These are phyloP conservation scores for Rostrohypoxylon terebratum DNA, from an alignment of 495 filamentous ascomycete genomes.

Conservation along the genomic window DNA sequence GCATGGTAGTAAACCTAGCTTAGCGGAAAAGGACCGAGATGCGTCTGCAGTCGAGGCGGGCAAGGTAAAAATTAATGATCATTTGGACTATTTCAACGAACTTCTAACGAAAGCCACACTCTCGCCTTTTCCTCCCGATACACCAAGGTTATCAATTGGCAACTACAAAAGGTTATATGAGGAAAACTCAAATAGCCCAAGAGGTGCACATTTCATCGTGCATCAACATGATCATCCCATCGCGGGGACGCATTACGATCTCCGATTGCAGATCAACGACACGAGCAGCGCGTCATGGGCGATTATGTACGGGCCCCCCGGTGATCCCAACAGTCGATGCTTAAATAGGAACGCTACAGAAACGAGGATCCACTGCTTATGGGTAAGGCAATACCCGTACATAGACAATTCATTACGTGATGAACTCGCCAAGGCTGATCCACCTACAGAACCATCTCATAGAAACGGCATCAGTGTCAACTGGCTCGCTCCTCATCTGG, in stretches of 20 bases:
- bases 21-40: constrained; percentile 11
- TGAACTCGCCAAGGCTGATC: neutral
- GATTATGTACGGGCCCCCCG: constrained; percentile 74
- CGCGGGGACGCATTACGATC: constrained; percentile 72
- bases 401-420: neutral
- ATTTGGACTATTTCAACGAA: constrained; percentile 63
- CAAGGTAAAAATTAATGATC: constrained; percentile 61
- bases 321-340: constrained; percentile 69
- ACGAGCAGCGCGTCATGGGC: constrained; percentile 73
- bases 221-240: constrained; percentile 79
- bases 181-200: constrained; percentile 56
- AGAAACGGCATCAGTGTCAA: constrained; percentile 69
- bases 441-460: constrained; percentile 70
- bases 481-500: constrained; percentile 76
- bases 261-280: constrained; percentile 73
- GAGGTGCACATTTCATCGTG: constrained; percentile 71
- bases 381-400: constrained; percentile 59
- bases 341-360: constrained; percentile 73
- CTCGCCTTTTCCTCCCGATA: constrained; percentile 38
- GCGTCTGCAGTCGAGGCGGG: constrained; percentile 70
- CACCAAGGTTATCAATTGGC: constrained; percentile 57
- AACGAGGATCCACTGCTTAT: constrained; percentile 73
- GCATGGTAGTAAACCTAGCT: neutral
- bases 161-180: constrained; percentile 66
- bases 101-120: constrained; percentile 53